Base-by-base conservation (phyloP, 345 rosid species). In the Linum lewisii region DNA sequence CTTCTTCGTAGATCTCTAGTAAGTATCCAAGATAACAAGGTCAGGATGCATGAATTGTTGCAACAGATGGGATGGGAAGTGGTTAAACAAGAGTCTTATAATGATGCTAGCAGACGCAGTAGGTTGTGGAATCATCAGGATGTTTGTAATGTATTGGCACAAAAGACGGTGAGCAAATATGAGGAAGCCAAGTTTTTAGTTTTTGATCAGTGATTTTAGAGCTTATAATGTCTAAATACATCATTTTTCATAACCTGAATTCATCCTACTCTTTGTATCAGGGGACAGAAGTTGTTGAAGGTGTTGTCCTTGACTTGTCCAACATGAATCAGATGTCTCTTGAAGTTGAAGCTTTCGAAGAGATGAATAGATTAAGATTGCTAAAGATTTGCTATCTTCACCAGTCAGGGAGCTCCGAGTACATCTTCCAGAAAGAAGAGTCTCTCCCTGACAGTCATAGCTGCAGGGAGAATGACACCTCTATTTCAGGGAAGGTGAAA, bases 31-130 rank as follows among this genome's bases (percentile, higher is more conserved):
- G 11, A 24, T 0, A 7, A 68, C 45, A 38, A 20, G 24, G 0
- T 68, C 9, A 11, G 25, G 62, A 68, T 61, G 72, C 66, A 68
- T 1, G 62, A 68, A 2, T 50, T 32, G 8, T 22, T 62, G 0
- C 29, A 50, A 56, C 57, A 61, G 7, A 21, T 68, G 0, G 72
- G 66, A 14, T 54, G 62, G 25, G n/a, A 55, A 4, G 55, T 68
- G 15, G 52, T 49, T 8, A 19, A 19, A 3, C 8, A 36, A 25
- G 57, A 55, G 15, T 25, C 18, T n/a, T 23, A 3, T 32, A 16
- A 24, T 2, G 42, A 58, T 6, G 32, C 44, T 0, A 58, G 53
- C 19, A 47, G 49, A 10, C 57, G 36, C 8, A 2, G 62, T 7
- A 0, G 62, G 0, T 4, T 68, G 14, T 61, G 72, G 62, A 2